Evolutionary conservation across 2,329 filamentous ascomycete species (phyloP).

Genomic region (Hirsutella minnesotensis): DNA sequence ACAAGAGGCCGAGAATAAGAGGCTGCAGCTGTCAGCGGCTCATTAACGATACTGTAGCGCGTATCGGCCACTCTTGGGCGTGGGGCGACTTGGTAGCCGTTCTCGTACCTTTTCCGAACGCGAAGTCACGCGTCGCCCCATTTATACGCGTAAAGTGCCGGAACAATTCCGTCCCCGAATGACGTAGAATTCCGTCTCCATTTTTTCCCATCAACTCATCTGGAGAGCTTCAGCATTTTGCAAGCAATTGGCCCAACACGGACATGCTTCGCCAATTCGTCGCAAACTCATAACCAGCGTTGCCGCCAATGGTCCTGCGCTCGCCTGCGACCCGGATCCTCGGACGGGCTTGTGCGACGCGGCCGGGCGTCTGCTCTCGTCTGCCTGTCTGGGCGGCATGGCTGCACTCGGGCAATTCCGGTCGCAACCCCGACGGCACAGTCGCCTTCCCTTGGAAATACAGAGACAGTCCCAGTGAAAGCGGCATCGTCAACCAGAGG

Average conservation of each 20-base stretch:
- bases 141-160: neutral
- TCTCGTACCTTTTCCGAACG: constrained; percentile 4
- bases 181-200: too few species aligned
- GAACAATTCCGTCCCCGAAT: neutral
- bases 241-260: neutral
- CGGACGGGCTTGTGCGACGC: constrained; percentile 8
- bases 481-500: constrained; percentile 9
- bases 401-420: constrained; percentile 1
- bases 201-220: too few species aligned
- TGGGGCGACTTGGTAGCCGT: too few species aligned
- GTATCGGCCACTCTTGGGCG: too few species aligned
- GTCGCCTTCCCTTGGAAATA: constrained; percentile 42
- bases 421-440: constrained; percentile 17
- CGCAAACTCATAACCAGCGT: constrained; percentile 20
- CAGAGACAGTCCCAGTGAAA: constrained; percentile 3
- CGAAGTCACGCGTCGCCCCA: constrained; percentile 7
- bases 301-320: constrained; percentile 48
- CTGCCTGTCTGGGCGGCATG: constrained; percentile 9
- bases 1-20: too few species aligned
- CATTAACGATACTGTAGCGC: neutral
- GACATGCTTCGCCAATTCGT: neutral
- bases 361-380: constrained; percentile 10
- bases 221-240: too few species aligned
- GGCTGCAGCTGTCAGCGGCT: too few species aligned
- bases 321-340: constrained; percentile 51